Evolutionary conservation across 768 basidiomycete species (phyloP).

Genomic region (Coprinellus aureogranulatus): DNA sequence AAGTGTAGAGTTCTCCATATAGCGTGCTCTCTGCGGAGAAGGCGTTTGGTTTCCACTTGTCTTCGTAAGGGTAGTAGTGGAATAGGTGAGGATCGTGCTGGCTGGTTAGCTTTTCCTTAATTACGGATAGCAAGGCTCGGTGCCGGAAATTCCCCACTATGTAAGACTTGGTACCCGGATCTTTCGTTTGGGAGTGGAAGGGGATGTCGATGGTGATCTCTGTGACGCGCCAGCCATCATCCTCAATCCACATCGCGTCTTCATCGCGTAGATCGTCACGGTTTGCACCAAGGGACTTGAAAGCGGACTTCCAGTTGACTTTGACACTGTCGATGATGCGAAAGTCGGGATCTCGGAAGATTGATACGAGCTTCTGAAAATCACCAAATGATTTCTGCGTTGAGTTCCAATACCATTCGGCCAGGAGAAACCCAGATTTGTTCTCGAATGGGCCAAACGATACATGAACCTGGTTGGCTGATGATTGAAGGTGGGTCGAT

Average conservation of each 20-base stretch:
- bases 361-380: background rate
- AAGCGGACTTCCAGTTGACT: background rate
- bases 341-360: background rate
- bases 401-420: slow-evolving; percentile 3
- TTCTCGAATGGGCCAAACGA: background rate
- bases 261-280: background rate
- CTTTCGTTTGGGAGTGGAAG: background rate
- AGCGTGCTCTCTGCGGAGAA: background rate
- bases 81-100: background rate
- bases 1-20: slow-evolving; percentile 16
- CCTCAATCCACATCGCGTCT: background rate
- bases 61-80: background rate
- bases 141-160: background rate
- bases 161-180: background rate
- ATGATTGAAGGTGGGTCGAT: too few relatives aligned
- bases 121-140: background rate
- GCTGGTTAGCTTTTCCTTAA: background rate
- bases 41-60: background rate
- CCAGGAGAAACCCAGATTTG: background rate
- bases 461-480: too few relatives aligned
- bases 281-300: background rate
- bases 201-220: background rate
- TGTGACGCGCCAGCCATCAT: background rate
- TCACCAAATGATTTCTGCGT: background rate
- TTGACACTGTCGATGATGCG: background rate